Evolutionary conservation across 768 basidiomycete species (phyloP), one percentile per base, ranked within the genome.

Genomic region (Suillus fuscotomentosus): DNA sequence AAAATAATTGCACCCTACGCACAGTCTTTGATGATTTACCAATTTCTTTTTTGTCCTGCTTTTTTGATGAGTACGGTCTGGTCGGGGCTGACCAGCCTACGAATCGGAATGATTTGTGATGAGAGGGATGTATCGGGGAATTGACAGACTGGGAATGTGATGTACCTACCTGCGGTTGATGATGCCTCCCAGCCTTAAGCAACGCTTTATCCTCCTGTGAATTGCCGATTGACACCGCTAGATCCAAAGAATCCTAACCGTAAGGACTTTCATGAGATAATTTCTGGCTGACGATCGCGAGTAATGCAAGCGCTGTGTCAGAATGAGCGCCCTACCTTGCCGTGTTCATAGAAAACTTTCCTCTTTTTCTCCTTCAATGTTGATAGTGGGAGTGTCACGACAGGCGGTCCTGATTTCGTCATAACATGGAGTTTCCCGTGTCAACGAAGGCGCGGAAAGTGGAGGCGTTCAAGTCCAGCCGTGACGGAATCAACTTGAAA

Each of bases 201-300:
- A 73, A 70, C 7, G 76, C 66, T 62, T 80, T 84, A 69, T 83
- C 70, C 72, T 86, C 85, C 65, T 84, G 81, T 17, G 66, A 70
- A 41, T 70, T 70, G n/a, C 75, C 80, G 70, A 86, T 83, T 43
- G 79, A 79, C 65, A 75, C 69, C n/a, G 85, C 85, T 14, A 86
- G 72, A 60, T 72, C 73, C 64, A 84, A 67, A 6, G 80, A 79
- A 66, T 84, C 83, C 85, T 86, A 67, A 63, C 62, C 53, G 56
- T 47, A 62, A 65, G 61, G 63, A 64, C 64, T 57, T 62, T 57
- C 62, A 64, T 66, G 68, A 68, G 66, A 13, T 47, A 59, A 67
- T 63, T 62, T 65, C 67, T 67, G 72, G 68, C 68, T 70, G 69
- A 69, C 64, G 36, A 39, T 54, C 22, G 31, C 31, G 41, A 34